These are phyloP conservation scores for Phytopythium chamaehyphon DNA, from an alignment of 352 stramenopile species.

Conservation along the genomic window DNA sequence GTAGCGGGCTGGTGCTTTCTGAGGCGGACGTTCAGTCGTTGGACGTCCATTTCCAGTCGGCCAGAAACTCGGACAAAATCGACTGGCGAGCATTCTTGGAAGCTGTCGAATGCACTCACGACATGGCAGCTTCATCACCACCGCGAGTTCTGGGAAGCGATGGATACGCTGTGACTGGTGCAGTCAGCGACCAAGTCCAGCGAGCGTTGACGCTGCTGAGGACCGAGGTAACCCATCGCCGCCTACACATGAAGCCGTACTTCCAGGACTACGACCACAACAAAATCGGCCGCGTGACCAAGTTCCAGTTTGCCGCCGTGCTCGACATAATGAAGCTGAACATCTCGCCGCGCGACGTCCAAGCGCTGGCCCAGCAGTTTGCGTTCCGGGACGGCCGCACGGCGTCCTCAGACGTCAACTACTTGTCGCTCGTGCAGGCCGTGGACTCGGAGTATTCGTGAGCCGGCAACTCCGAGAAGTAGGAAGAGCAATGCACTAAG, in stretches of 20 bases:
- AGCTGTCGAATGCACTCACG: conserved; percentile 43
- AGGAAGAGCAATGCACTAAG: conserved; percentile 26
- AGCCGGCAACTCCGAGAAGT: conserved; percentile 15
- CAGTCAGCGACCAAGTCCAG: conserved; percentile 16
- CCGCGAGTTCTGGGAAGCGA: background rate
- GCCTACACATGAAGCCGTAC: conserved; percentile 84
- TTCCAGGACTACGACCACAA: conserved; percentile 87
- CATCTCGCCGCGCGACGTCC: conserved; percentile 44
- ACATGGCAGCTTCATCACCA: conserved; percentile 1
- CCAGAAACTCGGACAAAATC: conserved; percentile 65
- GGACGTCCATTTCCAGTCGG: conserved; percentile 55
- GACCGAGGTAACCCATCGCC: conserved; percentile 53
- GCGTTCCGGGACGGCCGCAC: conserved; percentile 45
- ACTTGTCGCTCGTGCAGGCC: conserved; percentile 65
- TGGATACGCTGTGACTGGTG: background rate
- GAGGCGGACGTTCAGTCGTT: conserved; percentile 61
- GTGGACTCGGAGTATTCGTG: conserved; percentile 70
- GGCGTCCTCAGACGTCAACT: conserved; percentile 70
- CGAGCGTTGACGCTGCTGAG: conserved; percentile 41
- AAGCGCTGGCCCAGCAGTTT: conserved; percentile 49
- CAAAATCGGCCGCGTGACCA: conserved; percentile 62
- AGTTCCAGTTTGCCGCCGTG: conserved; percentile 79
- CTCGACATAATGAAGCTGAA: conserved; percentile 81
- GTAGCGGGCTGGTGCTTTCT: conserved; percentile 66
- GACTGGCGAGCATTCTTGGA: conserved; percentile 74